Evolutionary conservation across 495 filamentous ascomycete species (phyloP).

Genomic region (Hypoxylon lienhwacheense): DNA sequence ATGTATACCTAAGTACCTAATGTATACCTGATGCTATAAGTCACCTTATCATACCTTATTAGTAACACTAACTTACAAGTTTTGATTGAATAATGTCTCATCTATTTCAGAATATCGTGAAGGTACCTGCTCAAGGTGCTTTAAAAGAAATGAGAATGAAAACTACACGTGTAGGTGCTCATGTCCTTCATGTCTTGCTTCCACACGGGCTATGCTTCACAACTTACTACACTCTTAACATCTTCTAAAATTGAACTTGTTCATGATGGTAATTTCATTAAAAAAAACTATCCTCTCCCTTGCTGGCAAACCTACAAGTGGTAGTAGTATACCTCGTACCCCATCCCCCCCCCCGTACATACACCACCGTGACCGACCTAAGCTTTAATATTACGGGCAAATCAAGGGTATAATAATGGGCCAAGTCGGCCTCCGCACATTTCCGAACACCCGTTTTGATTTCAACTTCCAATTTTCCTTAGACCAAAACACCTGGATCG

Average conservation of each 20-base stretch:
- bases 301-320: constrained; percentile 8
- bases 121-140: too few species aligned
- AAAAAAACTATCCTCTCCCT: neutral
- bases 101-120: too few species aligned
- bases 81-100: too few species aligned
- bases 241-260: too few species aligned
- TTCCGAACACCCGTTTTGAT: constrained; percentile 21
- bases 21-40: too few species aligned
- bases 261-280: neutral
- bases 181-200: too few species aligned
- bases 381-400: constrained; percentile 24
- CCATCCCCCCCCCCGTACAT: neutral
- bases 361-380: constrained; percentile 32
- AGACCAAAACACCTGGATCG: constrained; percentile 28
- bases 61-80: too few species aligned
- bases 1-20: too few species aligned
- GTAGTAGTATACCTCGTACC: constrained; percentile 1
- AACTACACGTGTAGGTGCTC: too few species aligned
- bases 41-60: too few species aligned
- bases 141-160: too few species aligned
- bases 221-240: neutral
- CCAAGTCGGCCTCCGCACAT: constrained; percentile 19
- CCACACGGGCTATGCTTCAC: too few species aligned
- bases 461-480: constrained; percentile 28
- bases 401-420: constrained; percentile 19